Evolutionary conservation across 371 early-diverging fungal genomes (phyloP), one percentile per base, ranked within the genome.

Genomic region (Basidiobolus meristosporus): DNA sequence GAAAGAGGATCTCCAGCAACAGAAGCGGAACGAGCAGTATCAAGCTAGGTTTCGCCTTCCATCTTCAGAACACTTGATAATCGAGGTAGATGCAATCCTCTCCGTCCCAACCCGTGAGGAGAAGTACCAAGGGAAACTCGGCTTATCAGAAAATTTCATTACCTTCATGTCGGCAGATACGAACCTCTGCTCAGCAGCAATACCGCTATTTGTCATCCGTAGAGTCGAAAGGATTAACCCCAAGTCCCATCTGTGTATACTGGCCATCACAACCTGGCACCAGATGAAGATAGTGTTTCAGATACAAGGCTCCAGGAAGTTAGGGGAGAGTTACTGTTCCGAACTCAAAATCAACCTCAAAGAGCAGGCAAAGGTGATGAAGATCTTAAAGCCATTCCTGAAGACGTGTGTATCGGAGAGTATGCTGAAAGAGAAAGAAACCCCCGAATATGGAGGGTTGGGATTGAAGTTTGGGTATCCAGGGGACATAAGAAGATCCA

Each of bases 121-220:
- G 31, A 43, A 52, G 45, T 35, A 54, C 39, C 50, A 53, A 14
- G 97, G 97, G 9, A 57, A 61, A 30, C 50, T 91, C 21, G 77
- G 63, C 41, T 53, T 96, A 36, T 88, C 90, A 1, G 77, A 82
- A 43, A 70, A 77, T 1, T 93, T 85, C 46, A 46, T 92, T 17
- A 74, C 86, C 28, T 96, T 86, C 51, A 51, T 60, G 12, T 74
- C 87, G 16, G 57, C 44, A 1, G 68, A 71, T 21, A 53, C 52
- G 32, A 47, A 62, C 5, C 61, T 56, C 29, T 76, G 80, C 42
- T 67, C 75, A 32, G 48, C 83, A n/a, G 76, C 77, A 0, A 54
- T 93, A 18, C 97, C 92, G 5, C 70, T 90, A 32, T 88, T 73
- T 47, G 82, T 88, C 9, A 70, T 96, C 31, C 82, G 88, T 36